Conservation (phyloP, 1,284 basidiomycete genomes). For the Rhodofomes roseus region DNA sequence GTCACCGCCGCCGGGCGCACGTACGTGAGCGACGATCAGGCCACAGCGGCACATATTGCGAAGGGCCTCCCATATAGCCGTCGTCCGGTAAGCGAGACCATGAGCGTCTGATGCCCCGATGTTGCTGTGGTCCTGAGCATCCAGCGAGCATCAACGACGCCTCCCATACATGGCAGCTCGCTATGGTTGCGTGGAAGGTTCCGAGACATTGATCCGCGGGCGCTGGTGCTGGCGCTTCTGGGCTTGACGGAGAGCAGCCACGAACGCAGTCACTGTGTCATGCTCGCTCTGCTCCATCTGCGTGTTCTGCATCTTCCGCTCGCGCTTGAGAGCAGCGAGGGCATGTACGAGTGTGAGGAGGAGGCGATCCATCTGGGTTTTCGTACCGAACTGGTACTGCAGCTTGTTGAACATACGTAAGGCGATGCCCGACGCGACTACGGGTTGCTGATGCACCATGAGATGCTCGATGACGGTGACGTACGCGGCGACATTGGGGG, state of each 20-base stretch:
- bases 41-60: background rate
- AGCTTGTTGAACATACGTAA: constrained; percentile 18
- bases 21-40: background rate
- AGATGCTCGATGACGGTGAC: constrained; percentile 31
- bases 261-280: background rate
- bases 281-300: too few relatives aligned
- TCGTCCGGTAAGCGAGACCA: background rate
- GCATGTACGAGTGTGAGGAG: constrained; percentile 1
- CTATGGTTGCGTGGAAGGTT: background rate
- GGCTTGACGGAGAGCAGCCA: background rate
- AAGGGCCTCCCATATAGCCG: too few relatives aligned
- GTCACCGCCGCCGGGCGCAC: background rate
- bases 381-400: constrained; percentile 16
- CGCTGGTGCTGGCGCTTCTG: too few relatives aligned
- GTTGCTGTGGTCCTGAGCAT: background rate
- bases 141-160: background rate
- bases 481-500: constrained; percentile 19
- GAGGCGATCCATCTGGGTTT: constrained; percentile 5
- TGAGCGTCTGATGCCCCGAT: background rate
- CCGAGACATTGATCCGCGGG: background rate
- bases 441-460: constrained; percentile 16
- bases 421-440: constrained; percentile 24
- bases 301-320: background rate
- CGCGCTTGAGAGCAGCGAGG: background rate
- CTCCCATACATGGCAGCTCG: too few relatives aligned